Conservation (phyloP, 768 basidiomycete genomes). For the Agrocybe pediades region DNA sequence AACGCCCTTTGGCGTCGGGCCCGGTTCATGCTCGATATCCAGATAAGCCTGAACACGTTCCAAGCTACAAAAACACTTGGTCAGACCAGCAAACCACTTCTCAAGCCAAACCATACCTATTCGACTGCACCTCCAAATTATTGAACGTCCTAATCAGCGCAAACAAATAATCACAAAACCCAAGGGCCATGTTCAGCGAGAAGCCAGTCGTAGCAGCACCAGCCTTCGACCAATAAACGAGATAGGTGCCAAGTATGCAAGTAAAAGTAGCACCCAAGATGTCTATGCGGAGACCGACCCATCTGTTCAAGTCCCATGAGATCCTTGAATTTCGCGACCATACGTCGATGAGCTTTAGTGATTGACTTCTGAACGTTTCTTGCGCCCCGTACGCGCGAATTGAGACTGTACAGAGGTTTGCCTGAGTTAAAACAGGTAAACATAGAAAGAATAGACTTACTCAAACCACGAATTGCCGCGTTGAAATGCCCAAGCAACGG, state of each 20-base stretch:
- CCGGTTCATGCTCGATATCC: conserved; percentile 58
- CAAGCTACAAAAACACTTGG: not conserved
- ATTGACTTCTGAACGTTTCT: conserved; percentile 42
- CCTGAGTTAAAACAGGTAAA: not conserved
- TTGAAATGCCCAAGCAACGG: conserved; percentile 17
- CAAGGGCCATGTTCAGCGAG: conserved; percentile 58
- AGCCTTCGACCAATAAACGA: conserved; percentile 44
- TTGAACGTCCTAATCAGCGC: conserved; percentile 46
- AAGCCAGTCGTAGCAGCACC: conserved; percentile 49
- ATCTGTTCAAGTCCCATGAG: conserved; percentile 50
- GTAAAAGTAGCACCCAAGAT: conserved; percentile 58
- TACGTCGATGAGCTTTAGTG: conserved; percentile 50
- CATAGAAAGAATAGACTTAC: too few species aligned
- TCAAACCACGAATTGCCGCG: conserved; percentile 52
- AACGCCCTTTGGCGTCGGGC: conserved; percentile 31
- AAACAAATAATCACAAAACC: conserved; percentile 57
- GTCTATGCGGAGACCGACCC: conserved; percentile 54
- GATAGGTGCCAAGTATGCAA: conserved; percentile 50
- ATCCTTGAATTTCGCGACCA: conserved; percentile 46
- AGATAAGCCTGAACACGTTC: conserved; percentile 66
- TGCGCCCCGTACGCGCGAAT: conserved; percentile 68
- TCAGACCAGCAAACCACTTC: not conserved
- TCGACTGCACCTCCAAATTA: conserved; percentile 40
- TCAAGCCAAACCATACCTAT: conserved; percentile 17
- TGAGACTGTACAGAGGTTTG: conserved; percentile 31